Evolutionary conservation across 768 basidiomycete species (phyloP).

Genomic region (Kondoa subrosea): DNA sequence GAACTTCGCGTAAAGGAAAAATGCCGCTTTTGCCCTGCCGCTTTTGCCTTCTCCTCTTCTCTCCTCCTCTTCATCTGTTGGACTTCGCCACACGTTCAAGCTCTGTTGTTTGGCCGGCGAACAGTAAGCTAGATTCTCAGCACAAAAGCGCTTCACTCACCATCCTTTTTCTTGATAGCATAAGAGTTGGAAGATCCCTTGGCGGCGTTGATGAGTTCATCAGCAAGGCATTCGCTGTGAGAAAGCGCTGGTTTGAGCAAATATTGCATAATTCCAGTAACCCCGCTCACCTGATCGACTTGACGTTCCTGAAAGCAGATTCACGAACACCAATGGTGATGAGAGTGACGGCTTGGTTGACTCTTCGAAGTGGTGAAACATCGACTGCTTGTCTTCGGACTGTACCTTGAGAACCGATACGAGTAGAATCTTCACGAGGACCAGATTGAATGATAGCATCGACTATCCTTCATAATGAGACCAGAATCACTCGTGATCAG

Average conservation of each 20-base stretch:
- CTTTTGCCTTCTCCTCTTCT: too few species aligned
- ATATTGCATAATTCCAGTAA: too few species aligned
- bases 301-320: slow-evolving; percentile 99
- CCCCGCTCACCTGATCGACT: slow-evolving; percentile 55
- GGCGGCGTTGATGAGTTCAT: slow-evolving; percentile 98
- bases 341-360: slow-evolving; percentile 92
- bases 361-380: slow-evolving; percentile 91
- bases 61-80: slow-evolving; percentile 77
- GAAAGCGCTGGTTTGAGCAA: not conserved
- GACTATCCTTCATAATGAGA: slow-evolving; percentile 49
- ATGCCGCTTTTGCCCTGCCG: too few species aligned
- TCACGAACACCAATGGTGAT: slow-evolving; percentile 96
- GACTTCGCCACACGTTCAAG: slow-evolving; percentile 99
- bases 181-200: slow-evolving; percentile 99
- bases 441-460: slow-evolving; percentile 99
- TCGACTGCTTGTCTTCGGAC: slow-evolving; percentile 99
- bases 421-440: slow-evolving; percentile 97
- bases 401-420: slow-evolving; percentile 98
- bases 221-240: slow-evolving; percentile 44
- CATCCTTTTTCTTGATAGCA: slow-evolving; percentile 63
- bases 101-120: slow-evolving; percentile 83
- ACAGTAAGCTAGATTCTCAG: not conserved
- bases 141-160: not conserved
- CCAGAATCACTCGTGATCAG: not conserved
- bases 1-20: not conserved